A percentile compares a stretch with the other conserved stretches of the same genome.
phyloP scores from a whole-genome alignment of 495 filamentous ascomycete genomes.

The Chaetomium cochliodes region DNA sequence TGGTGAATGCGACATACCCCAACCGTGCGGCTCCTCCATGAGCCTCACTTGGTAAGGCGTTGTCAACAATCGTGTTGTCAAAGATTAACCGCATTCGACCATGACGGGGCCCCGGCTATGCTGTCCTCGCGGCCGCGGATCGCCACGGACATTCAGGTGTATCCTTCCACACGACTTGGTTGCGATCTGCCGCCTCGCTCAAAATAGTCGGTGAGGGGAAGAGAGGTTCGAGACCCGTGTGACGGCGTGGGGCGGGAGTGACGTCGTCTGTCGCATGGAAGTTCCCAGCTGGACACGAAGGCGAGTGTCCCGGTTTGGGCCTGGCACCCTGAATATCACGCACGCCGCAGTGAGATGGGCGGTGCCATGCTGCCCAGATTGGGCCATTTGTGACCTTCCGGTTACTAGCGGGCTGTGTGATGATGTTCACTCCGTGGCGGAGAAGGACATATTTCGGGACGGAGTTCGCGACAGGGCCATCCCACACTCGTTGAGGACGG shows the following conservation, averaged over 20 bases:
- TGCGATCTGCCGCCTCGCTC: neutral
- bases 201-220: conserved; percentile 4
- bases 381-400: neutral
- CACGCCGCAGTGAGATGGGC: conserved; percentile 2
- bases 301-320: neutral
- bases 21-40: conserved; percentile 14
- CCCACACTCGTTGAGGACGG: neutral
- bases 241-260: conserved; percentile 3
- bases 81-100: neutral
- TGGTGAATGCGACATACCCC: conserved; percentile 21
- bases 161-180: neutral
- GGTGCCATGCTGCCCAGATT: conserved; percentile 1
- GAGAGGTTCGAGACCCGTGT: neutral
- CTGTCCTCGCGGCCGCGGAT: conserved; percentile 3
- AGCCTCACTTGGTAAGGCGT: conserved; percentile 15
- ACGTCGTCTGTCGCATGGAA: neutral
- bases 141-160: neutral
- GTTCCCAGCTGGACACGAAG: neutral
- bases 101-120: neutral
- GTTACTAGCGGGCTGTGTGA: neutral
- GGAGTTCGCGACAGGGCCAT: neutral
- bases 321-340: neutral
- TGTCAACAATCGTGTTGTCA: neutral
- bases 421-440: neutral
- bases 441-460: neutral